Evolutionary conservation across 345 rosid genomes (phyloP).

Genomic region (Durio zibethinus): DNA sequence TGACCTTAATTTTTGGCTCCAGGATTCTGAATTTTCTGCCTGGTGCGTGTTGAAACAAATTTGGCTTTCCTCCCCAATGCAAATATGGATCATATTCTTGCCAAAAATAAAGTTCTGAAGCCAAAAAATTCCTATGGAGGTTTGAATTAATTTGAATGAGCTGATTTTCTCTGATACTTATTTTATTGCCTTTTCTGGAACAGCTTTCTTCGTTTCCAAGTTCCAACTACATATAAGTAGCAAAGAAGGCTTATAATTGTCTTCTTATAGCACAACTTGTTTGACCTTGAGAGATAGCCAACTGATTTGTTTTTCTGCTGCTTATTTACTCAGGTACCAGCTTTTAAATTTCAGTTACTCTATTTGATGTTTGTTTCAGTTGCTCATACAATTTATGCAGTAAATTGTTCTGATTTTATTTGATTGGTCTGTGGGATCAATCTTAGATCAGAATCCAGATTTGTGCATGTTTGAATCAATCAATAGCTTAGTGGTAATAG

Average conservation of each 20-base stretch:
- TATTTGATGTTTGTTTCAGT: background rate
- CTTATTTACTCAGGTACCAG: background rate
- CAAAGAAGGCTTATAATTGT: background rate
- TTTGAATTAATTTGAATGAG: background rate
- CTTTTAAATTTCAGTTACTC: background rate
- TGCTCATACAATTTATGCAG: background rate
- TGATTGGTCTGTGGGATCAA: background rate
- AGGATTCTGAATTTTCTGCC: background rate
- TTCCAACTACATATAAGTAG: background rate
- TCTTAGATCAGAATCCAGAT: too few species aligned
- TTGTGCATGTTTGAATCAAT: background rate
- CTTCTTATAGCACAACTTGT: background rate
- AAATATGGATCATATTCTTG: background rate
- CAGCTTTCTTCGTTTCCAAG: background rate
- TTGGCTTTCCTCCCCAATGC: background rate
- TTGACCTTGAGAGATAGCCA: background rate
- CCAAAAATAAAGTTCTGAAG: background rate
- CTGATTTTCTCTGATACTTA: conserved; percentile 12
- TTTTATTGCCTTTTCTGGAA: background rate
- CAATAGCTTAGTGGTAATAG: too few species aligned
- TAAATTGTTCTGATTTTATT: background rate
- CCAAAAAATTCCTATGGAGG: background rate
- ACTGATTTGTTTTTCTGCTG: background rate
- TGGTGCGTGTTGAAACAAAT: background rate
- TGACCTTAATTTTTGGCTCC: background rate